These are phyloP conservation scores for Xylariaceae sp. DNA, from an alignment of 2,329 filamentous ascomycete genomes.

Conservation along the genomic window DNA sequence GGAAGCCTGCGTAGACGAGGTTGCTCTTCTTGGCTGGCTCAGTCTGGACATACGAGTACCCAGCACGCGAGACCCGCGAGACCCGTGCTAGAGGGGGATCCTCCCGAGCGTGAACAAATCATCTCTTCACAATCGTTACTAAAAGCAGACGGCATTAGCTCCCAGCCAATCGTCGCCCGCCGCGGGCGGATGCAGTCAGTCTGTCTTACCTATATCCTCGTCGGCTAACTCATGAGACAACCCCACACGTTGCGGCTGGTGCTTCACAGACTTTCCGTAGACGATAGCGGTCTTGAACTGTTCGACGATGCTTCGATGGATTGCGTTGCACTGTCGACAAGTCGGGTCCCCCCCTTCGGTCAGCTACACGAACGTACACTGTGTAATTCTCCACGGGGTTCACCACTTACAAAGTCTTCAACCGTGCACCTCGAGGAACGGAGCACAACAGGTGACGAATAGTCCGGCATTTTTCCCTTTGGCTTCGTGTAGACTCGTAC, in stretches of 20 bases:
- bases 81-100: slow-evolving; percentile 22
- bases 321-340: slow-evolving; percentile 74
- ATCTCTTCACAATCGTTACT: slow-evolving; percentile 68
- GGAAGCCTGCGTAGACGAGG: slow-evolving; percentile 20
- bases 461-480: slow-evolving; percentile 91
- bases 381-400: slow-evolving; percentile 16
- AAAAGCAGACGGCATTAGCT: slow-evolving; percentile 27
- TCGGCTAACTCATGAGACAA: slow-evolving; percentile 86
- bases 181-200: slow-evolving; percentile 16
- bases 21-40: slow-evolving; percentile 10
- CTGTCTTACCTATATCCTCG: slow-evolving; percentile 80
- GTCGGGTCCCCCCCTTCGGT: slow-evolving; percentile 31
- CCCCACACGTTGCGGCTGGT: slow-evolving; percentile 94
- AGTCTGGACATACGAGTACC: slow-evolving; percentile 3
- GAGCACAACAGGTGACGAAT: slow-evolving; percentile 84
- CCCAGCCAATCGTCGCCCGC: slow-evolving; percentile 9
- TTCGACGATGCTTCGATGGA: slow-evolving; percentile 92
- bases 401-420: slow-evolving; percentile 83
- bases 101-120: slow-evolving; percentile 22
- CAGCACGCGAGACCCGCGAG: slow-evolving; percentile 16
- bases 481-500: slow-evolving; percentile 96
- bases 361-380: slow-evolving; percentile 26
- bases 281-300: slow-evolving; percentile 94
- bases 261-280: slow-evolving; percentile 96
- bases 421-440: slow-evolving; percentile 78